A percentile compares a stretch with the other conserved stretches of the same genome.
Conservation (phyloP, 78 protist species). For the Dictyostelium purpureum region DNA sequence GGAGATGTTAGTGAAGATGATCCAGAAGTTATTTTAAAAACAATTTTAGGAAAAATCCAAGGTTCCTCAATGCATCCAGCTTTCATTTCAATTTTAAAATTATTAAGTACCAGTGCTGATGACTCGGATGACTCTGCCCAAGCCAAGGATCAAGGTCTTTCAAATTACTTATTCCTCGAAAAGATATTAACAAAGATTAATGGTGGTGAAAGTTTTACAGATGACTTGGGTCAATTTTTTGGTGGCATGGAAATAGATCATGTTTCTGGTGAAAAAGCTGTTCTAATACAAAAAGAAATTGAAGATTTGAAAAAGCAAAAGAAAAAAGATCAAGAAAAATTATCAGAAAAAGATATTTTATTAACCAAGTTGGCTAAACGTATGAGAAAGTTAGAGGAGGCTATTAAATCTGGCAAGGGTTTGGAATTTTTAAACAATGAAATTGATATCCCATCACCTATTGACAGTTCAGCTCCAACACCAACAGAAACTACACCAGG, state of each 20-base stretch:
- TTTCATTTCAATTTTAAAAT: constrained; percentile 31
- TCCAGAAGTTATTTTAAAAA: constrained; percentile 7
- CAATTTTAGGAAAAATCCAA: neutral
- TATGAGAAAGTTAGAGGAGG: constrained; percentile 35
- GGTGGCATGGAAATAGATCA: constrained; percentile 35
- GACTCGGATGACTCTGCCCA: constrained; percentile 15
- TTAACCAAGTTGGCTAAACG: constrained; percentile 53
- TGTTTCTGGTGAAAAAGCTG: constrained; percentile 71
- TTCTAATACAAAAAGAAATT: constrained; percentile 67
- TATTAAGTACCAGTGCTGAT: neutral
- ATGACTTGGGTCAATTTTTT: constrained; percentile 7
- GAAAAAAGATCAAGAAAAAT: constrained; percentile 34
- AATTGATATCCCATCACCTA: constrained; percentile 1
- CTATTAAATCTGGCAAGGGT: constrained; percentile 10
- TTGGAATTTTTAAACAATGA: neutral
- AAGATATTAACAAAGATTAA: constrained; percentile 29
- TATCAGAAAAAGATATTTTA: constrained; percentile 50
- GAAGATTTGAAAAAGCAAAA: constrained; percentile 40
- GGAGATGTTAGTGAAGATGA: constrained; percentile 63
- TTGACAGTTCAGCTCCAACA: neutral
- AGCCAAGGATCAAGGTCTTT: neutral
- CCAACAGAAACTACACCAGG: neutral
- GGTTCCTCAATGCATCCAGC: constrained; percentile 25
- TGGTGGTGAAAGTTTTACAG: neutral
- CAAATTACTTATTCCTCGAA: constrained; percentile 36